Evolutionary conservation across 2,329 filamentous ascomycete species (phyloP).

Genomic region (Fusarium sp.): DNA sequence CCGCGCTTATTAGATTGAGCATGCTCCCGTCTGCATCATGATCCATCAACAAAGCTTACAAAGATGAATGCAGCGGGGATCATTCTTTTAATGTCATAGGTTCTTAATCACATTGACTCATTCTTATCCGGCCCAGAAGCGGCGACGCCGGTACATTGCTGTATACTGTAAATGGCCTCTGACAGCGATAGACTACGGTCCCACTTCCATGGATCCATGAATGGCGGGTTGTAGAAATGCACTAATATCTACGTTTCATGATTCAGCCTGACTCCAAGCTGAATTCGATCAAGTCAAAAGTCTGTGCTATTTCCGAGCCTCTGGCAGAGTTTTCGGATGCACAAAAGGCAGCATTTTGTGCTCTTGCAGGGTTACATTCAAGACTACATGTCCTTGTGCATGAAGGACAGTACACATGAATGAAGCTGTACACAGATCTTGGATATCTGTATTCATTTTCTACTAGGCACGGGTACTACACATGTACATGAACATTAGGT

Average conservation of each 20-base stretch:
- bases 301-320: conserved; percentile 17
- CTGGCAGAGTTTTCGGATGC: neutral
- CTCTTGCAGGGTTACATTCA: conserved; percentile 1
- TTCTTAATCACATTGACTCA: neutral
- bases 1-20: neutral
- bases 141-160: conserved; percentile 25
- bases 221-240: conserved; percentile 2
- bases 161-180: neutral
- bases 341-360: neutral
- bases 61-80: conserved; percentile 18
- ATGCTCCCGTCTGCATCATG: neutral
- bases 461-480: conserved; percentile 4
- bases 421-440: neutral
- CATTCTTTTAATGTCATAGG: neutral
- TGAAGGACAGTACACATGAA: neutral
- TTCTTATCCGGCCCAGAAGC: conserved; percentile 13
- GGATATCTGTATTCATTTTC: neutral
- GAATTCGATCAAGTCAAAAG: conserved; percentile 5
- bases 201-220: conserved; percentile 8
- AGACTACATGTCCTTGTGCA: neutral
- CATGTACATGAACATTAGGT: neutral
- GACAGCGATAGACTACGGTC: conserved; percentile 3
- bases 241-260: conserved; percentile 36
- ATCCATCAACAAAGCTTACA: conserved; percentile 19
- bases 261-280: conserved; percentile 15